These are phyloP conservation scores for Mucuna pruriens DNA, from an alignment of 306 rosid species.

Conservation along the genomic window DNA sequence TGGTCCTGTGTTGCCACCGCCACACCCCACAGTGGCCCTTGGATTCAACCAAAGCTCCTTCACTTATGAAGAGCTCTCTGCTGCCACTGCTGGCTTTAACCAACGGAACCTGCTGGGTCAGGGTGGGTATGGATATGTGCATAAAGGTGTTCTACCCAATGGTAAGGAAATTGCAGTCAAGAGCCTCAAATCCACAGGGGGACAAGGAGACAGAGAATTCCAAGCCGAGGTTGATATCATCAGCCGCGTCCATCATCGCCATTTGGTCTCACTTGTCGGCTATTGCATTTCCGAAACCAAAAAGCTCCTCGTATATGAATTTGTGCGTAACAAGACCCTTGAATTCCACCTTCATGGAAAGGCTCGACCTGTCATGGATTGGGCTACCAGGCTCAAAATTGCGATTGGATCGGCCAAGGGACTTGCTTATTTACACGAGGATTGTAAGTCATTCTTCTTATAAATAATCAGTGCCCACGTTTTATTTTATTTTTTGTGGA, in stretches of 20 bases:
- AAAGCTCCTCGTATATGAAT: constrained; percentile 77
- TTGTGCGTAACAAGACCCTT: constrained; percentile 79
- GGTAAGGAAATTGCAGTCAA: constrained; percentile 92
- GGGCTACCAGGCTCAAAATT: constrained; percentile 71
- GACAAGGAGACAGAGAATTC: constrained; percentile 79
- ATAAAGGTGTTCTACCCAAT: constrained; percentile 82
- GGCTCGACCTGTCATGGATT: constrained; percentile 62
- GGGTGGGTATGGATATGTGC: constrained; percentile 87
- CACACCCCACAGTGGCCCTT: constrained; percentile 69
- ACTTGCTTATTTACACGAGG: constrained; percentile 94
- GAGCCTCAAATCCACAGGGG: constrained; percentile 67
- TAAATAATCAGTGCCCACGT: neutral
- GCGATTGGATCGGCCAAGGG: constrained; percentile 92
- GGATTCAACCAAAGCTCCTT: constrained; percentile 80
- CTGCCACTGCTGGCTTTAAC: constrained; percentile 68
- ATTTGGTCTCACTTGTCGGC: constrained; percentile 91
- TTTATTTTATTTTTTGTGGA: neutral
- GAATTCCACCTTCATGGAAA: constrained; percentile 78
- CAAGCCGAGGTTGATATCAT: constrained; percentile 85
- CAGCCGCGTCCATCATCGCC: constrained; percentile 94
- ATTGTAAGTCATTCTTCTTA: constrained; percentile 58
- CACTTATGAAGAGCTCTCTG: constrained; percentile 63
- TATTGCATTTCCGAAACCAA: constrained; percentile 55
- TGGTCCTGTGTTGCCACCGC: constrained; percentile 67
- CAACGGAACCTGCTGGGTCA: constrained; percentile 63